phyloP scores from a whole-genome alignment of 2,329 filamentous ascomycete genomes.

The Gremmenia infestans region DNA sequence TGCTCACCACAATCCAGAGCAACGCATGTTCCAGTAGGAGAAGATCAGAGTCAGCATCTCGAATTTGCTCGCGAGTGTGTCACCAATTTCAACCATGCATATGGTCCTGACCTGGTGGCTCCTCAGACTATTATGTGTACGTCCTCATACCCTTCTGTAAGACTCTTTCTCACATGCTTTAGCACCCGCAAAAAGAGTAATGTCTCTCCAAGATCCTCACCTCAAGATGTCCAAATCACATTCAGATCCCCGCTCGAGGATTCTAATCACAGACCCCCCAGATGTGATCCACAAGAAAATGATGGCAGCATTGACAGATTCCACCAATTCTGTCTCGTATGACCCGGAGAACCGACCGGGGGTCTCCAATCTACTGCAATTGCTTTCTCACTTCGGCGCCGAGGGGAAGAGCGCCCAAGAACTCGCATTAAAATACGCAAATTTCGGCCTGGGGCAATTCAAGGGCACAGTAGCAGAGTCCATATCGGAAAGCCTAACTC shows the following conservation, averaged over 20 bases:
- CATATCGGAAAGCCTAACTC: conserved; percentile 47
- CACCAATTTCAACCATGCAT: conserved; percentile 77
- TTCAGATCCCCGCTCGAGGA: conserved; percentile 64
- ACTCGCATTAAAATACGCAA: conserved; percentile 37
- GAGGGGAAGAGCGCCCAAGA: conserved; percentile 36
- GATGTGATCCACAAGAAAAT: conserved; percentile 65
- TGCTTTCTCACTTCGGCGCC: conserved; percentile 65
- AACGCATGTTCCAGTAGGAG: conserved; percentile 94
- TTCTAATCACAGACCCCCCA: conserved; percentile 71
- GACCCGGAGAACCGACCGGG: conserved; percentile 67
- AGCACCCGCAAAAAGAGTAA: conserved; percentile 70
- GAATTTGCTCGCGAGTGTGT: conserved; percentile 88
- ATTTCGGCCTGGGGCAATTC: conserved; percentile 49
- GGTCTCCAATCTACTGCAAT: conserved; percentile 79
- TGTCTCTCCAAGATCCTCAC: conserved; percentile 75
- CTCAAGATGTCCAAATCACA: conserved; percentile 96
- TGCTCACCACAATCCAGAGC: conserved; percentile 46
- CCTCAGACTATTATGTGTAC: conserved; percentile 71
- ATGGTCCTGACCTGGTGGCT: conserved; percentile 56
- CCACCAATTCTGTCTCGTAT: conserved; percentile 60
- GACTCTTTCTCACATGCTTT: conserved; percentile 1
- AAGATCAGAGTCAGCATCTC: conserved; percentile 89
- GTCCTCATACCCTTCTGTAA: conserved; percentile 10
- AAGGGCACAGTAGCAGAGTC: conserved; percentile 60
- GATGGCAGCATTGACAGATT: conserved; percentile 72